Evolutionary conservation across 2,329 filamentous ascomycete genomes (phyloP).

Genomic region (Fusarium succisae): DNA sequence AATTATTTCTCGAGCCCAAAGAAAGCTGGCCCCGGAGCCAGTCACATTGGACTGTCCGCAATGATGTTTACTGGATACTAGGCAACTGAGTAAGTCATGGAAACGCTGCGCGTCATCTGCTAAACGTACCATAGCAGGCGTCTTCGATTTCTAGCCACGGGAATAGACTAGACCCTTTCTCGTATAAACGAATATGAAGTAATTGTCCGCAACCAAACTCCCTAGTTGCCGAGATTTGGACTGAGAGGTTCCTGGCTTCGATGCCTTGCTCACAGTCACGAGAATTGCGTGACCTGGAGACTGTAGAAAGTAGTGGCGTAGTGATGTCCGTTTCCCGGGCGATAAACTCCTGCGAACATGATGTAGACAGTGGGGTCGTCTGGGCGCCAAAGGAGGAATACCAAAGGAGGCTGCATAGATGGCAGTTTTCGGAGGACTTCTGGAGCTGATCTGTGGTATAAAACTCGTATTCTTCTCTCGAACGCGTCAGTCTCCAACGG

Average conservation of each 20-base stretch:
- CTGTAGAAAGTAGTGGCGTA: neutral
- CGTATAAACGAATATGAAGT: neutral
- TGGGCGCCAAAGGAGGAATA: accelerated
- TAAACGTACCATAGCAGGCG: neutral
- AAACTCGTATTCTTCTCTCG: neutral
- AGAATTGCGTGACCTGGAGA: accelerated
- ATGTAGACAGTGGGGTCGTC: accelerated
- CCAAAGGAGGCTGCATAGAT: neutral
- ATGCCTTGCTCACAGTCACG: neutral
- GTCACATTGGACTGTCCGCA: accelerated
- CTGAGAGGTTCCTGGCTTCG: accelerated
- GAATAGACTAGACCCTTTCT: no score
- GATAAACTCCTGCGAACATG: accelerated
- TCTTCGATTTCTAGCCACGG: neutral
- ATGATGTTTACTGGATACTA: neutral
- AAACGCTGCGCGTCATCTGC: accelerated
- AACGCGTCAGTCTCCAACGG: neutral
- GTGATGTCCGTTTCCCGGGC: accelerated
- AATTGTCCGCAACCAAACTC: accelerated
- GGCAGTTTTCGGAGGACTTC: neutral
- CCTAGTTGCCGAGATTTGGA: neutral
- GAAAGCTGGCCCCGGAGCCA: accelerated
- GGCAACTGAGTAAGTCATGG: accelerated
- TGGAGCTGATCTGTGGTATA: neutral
- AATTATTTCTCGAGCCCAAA: neutral